A percentile compares a stretch with the other conserved stretches of the same genome.
These are phyloP conservation scores for Apophysomyces elegans DNA, from an alignment of 371 early-diverging fungal species.

Conservation along the genomic window DNA sequence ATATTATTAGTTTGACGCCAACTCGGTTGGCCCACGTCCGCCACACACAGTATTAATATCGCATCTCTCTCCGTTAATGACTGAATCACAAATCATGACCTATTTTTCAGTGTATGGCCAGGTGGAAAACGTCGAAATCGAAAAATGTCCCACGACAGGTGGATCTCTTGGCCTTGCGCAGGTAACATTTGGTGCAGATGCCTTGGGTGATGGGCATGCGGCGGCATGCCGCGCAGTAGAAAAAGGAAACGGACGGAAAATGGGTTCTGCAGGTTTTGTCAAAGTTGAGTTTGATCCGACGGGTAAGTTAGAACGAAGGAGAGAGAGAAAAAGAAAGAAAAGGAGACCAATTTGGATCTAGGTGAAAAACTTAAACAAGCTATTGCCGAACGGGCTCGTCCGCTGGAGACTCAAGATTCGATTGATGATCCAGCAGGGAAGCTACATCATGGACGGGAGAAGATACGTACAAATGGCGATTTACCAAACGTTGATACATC, in stretches of 20 bases:
- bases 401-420: not conserved
- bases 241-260: slow-evolving; percentile 59
- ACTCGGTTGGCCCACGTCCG: slow-evolving; percentile 43
- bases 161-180: slow-evolving; percentile 60
- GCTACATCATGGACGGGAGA: not conserved
- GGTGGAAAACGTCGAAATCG: slow-evolving; percentile 53
- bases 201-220: slow-evolving; percentile 28
- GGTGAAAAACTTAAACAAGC: slow-evolving; percentile 28
- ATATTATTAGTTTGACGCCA: slow-evolving; percentile 36
- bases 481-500: not conserved
- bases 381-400: not conserved
- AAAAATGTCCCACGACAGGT: slow-evolving; percentile 57
- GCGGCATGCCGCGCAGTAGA: slow-evolving; percentile 57
- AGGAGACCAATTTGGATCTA: not conserved
- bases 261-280: slow-evolving; percentile 56
- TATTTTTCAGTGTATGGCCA: slow-evolving; percentile 61
- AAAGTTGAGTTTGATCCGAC: slow-evolving; percentile 67
- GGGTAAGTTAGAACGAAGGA: slow-evolving; percentile 32
- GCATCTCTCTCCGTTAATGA: slow-evolving; percentile 45
- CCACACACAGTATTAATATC: slow-evolving; percentile 41
- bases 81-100: slow-evolving; percentile 48
- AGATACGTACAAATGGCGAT: not conserved
- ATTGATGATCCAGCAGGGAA: not conserved
- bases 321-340: slow-evolving; percentile 5
- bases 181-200: slow-evolving; percentile 50